phyloP scores from a whole-genome alignment of 1,284 basidiomycete species.

The Trichosporon coremiiforme region DNA sequence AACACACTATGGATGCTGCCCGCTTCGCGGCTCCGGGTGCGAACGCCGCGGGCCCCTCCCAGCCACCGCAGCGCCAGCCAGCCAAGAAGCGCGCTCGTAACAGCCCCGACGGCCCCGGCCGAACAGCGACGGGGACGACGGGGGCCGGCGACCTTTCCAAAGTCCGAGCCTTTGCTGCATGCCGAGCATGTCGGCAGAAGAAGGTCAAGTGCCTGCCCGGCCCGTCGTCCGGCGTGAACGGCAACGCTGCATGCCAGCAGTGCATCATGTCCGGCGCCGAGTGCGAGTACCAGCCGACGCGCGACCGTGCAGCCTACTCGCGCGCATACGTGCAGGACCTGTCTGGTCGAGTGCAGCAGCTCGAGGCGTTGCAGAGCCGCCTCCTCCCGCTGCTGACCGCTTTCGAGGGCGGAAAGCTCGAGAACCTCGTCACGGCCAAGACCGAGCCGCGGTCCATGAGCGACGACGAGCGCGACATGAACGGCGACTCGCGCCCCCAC shows the following conservation, averaged over 20 bases:
- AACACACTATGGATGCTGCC: slow-evolving; percentile 11
- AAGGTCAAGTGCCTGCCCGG: slow-evolving; percentile 53
- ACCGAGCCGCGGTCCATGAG: slow-evolving; percentile 2
- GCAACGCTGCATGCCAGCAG: slow-evolving; percentile 44
- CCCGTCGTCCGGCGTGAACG: slow-evolving; percentile 23
- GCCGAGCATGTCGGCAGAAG: slow-evolving; percentile 48
- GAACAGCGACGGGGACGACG: neutral
- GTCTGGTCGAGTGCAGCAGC: slow-evolving; percentile 50
- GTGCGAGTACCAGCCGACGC: slow-evolving; percentile 52
- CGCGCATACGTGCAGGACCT: slow-evolving; percentile 54
- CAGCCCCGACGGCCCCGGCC: slow-evolving; percentile 8
- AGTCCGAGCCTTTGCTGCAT: slow-evolving; percentile 51
- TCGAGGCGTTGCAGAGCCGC: slow-evolving; percentile 45
- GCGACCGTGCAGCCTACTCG: slow-evolving; percentile 52
- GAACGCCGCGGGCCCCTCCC: slow-evolving; percentile 19
- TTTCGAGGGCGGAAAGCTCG: slow-evolving; percentile 39
- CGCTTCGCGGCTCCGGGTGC: slow-evolving; percentile 18
- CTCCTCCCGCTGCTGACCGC: slow-evolving; percentile 46
- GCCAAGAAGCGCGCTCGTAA: slow-evolving; percentile 17
- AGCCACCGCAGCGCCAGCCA: slow-evolving; percentile 10
- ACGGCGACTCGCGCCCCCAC: slow-evolving; percentile 43
- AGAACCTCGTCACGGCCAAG: slow-evolving; percentile 7
- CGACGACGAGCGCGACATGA: slow-evolving; percentile 21
- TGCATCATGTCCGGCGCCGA: slow-evolving; percentile 45
- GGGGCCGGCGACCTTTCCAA: slow-evolving; percentile 39